A percentile compares a stretch with the other conserved stretches of the same genome.
phyloP scores from a whole-genome alignment of 1,284 basidiomycete genomes.

The Filobasidium uniguttulatum region DNA sequence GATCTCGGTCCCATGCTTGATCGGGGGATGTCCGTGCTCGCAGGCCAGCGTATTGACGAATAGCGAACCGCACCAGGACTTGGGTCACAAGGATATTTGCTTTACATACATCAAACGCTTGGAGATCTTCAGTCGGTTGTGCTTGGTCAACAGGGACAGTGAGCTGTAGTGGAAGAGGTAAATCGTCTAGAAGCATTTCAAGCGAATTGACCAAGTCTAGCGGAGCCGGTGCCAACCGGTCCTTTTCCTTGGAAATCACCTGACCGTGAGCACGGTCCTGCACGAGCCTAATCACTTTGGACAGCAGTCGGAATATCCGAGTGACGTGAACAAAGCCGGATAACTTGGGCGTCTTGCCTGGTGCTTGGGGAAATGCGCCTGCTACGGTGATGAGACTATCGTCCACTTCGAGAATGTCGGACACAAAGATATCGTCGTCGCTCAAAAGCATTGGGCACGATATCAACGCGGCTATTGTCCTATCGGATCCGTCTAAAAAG shows the following conservation, averaged over 20 bases:
- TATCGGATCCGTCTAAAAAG: conserved; percentile 20
- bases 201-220: conserved; percentile 7
- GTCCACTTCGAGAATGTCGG: conserved; percentile 30
- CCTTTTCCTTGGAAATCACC: background rate
- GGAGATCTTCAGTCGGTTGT: conserved; percentile 2
- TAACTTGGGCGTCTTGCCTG: conserved; percentile 25
- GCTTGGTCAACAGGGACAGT: background rate
- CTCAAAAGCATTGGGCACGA: conserved; percentile 18
- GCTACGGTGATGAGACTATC: conserved; percentile 31
- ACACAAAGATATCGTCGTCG: conserved; percentile 19
- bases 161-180: conserved; percentile 7
- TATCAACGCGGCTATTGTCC: conserved; percentile 20
- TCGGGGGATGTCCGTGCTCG: background rate
- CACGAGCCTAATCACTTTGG: conserved; percentile 6
- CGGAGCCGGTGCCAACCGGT: conserved; percentile 7
- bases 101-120: conserved; percentile 20
- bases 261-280: background rate
- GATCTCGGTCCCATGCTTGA: background rate
- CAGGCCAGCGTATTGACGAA: conserved; percentile 20
- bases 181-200: conserved; percentile 8
- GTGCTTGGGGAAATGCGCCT: conserved; percentile 27
- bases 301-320: conserved; percentile 21
- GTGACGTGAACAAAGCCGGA: conserved; percentile 27
- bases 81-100: conserved; percentile 23
- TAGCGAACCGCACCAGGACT: conserved; percentile 20